A percentile compares a stretch with the other conserved stretches of the same genome.
Evolutionary conservation across 768 basidiomycete species (phyloP).

Genomic region (Termitomyces sp.): DNA sequence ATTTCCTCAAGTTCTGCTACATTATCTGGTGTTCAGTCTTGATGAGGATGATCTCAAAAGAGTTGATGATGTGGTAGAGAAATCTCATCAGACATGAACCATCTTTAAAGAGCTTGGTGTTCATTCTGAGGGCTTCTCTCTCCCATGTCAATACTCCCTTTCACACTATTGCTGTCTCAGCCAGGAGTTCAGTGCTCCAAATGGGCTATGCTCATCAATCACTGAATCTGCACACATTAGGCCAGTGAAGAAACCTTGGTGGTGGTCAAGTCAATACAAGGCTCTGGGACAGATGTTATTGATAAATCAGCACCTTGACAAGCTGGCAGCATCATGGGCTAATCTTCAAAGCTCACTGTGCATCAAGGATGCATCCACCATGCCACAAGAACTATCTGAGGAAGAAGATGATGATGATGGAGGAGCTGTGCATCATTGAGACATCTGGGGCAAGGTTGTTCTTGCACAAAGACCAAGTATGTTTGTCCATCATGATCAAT

Average conservation of each 20-base stretch:
- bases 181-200: conserved; percentile 12
- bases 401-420: conserved; percentile 3
- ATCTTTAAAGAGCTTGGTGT: conserved; percentile 12
- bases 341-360: no score
- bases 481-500: no score
- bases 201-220: background rate
- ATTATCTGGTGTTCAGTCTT: conserved; percentile 14
- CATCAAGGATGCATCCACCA: no score
- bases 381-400: no score
- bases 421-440: background rate
- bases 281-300: no score
- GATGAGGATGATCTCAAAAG: conserved; percentile 18
- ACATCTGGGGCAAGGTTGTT: background rate
- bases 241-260: conserved; percentile 20
- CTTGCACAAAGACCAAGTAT: background rate
- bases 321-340: no score
- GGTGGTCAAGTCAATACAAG: conserved; percentile 12
- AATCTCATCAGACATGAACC: no score
- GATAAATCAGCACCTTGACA: conserved; percentile 8
- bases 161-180: conserved; percentile 15
- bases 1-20: conserved; percentile 28
- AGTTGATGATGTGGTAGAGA: conserved; percentile 17
- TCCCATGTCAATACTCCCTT: conserved; percentile 21
- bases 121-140: conserved; percentile 8
- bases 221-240: conserved; percentile 8